These are phyloP conservation scores for Globisporangium lucens DNA, from an alignment of 352 stramenopile genomes.

Conservation along the genomic window DNA sequence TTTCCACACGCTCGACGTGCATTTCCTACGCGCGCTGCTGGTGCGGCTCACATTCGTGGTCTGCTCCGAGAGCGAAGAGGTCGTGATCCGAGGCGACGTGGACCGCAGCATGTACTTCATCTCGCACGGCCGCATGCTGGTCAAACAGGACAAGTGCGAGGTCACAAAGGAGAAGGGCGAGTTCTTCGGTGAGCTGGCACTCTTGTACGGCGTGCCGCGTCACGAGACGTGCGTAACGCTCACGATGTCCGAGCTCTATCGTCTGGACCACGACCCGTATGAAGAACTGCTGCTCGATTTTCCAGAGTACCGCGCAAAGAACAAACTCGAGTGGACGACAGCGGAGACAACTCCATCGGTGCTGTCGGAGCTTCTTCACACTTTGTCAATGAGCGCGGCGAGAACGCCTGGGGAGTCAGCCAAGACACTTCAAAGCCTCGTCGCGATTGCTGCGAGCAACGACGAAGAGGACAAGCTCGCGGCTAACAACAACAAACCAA, in stretches of 20 bases:
- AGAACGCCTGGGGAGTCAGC: neutral
- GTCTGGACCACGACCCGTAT: constrained; percentile 56
- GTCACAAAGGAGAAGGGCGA: constrained; percentile 57
- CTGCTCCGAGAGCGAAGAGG: constrained; percentile 59
- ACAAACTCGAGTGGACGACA: constrained; percentile 54
- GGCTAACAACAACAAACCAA: neutral
- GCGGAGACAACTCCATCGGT: constrained; percentile 17
- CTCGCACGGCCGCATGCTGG: constrained; percentile 46
- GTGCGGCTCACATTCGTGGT: constrained; percentile 58
- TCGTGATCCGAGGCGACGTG: constrained; percentile 71
- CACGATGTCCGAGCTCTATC: constrained; percentile 59
- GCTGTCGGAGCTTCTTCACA: constrained; percentile 21
- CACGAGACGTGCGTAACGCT: constrained; percentile 66
- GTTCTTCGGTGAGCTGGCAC: constrained; percentile 71
- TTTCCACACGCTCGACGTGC: constrained; percentile 50
- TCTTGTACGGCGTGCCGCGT: constrained; percentile 60
- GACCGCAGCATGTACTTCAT: constrained; percentile 84
- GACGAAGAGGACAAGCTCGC: neutral
- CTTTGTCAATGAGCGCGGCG: constrained; percentile 11
- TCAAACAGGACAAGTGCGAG: constrained; percentile 52
- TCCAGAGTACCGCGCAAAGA: constrained; percentile 56
- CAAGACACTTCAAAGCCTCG: neutral
- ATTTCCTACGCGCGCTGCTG: constrained; percentile 59
- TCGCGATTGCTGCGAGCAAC: neutral
- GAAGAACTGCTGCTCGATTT: constrained; percentile 63